Percentiles rank a stretch among this genome's conserved stretches.
Conservation (phyloP, 2,329 filamentous ascomycete genomes). For the Trichophyton schoenleinii region DNA sequence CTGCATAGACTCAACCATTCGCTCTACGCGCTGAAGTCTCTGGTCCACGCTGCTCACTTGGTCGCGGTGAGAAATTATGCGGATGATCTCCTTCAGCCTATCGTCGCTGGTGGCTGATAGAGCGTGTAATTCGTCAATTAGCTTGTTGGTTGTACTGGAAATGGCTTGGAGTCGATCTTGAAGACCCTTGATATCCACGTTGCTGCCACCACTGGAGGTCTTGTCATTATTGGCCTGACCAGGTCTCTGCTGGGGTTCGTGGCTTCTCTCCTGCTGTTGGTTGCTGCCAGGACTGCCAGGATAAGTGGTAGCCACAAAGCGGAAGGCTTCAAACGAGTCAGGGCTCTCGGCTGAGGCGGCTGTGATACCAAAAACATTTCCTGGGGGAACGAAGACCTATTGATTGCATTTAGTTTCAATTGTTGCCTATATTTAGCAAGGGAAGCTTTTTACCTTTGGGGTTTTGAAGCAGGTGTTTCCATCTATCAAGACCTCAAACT, state of each 20-base stretch:
- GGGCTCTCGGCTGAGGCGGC: conserved; percentile 82
- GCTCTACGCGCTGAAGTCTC: conserved; percentile 43
- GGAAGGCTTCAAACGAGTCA: conserved; percentile 90
- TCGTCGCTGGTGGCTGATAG: conserved; percentile 42
- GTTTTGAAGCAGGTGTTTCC: conserved; percentile 72
- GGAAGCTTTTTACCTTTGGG: conserved; percentile 39
- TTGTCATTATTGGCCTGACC: conserved; percentile 22
- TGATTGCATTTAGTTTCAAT: background rate
- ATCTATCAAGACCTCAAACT: conserved; percentile 70
- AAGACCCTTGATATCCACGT: conserved; percentile 55
- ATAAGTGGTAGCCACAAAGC: conserved; percentile 55
- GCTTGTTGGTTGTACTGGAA: conserved; percentile 46
- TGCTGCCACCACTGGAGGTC: conserved; percentile 6
- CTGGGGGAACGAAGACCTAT: conserved; percentile 60
- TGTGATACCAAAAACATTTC: conserved; percentile 76
- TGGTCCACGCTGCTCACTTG: conserved; percentile 31
- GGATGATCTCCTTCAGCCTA: conserved; percentile 40
- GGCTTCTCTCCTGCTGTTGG: conserved; percentile 2
- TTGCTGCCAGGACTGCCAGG: conserved; percentile 25
- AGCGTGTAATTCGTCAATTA: conserved; percentile 42
- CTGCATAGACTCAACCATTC: conserved; percentile 38
- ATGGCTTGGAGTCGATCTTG: conserved; percentile 63
- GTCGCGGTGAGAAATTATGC: conserved; percentile 26
- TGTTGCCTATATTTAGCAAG: background rate
- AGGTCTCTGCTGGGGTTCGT: conserved; percentile 19